Evolutionary conservation across 2,329 filamentous ascomycete species (phyloP), one percentile per base, ranked within the genome.

Genomic region (Scopulariopsis brevicaulis): DNA sequence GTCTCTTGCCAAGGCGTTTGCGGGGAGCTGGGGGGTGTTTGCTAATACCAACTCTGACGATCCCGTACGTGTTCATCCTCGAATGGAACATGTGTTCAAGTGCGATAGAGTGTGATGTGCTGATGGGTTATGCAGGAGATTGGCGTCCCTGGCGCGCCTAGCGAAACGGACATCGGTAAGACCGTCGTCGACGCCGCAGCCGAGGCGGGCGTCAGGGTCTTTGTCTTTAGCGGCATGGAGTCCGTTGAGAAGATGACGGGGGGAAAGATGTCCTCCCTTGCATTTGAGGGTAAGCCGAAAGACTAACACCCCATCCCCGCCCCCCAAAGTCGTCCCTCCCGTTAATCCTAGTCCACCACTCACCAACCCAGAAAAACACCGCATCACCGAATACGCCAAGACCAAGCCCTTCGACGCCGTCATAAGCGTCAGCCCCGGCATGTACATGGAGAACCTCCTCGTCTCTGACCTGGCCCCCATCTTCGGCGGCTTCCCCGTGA

Each of bases 1-100:
- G 1, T 69, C 69, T 14, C 69, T 81, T 37, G 65, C 69, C 53
- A 50, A 62, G 0, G 75, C 73, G 0, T 78, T 80, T 58, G 53
- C 40, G 2, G 75, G 73, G 8, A 78, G 77, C 20, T 73, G 76
- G 59, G 64, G 74, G 59, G 79, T 83, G 60, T 83, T 82, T 67
- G 71, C 72, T 60, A 75, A 80, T 55, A 83, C 80, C 0, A 74
- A 83, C 61, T 83, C 78, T 67, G 65, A 68, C 53, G 67, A 69
- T 60, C 62, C 65, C 57, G 66, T 67, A 59, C 60, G 65, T 60
- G 14, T 5, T 28, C 34, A 32, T 14, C 4, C 18, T 25, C 6
- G 24, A 20, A n/a, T n/a, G 20, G 12, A n/a, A 50, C 7, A 6
- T n/a, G 20, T 20, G 4, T 24, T 4, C 2, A 50, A 12, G 22